Percentiles rank a stretch among this genome's conserved stretches.
phyloP scores from a whole-genome alignment of 1,284 basidiomycete genomes.

The Cystobasidium pallidum region DNA sequence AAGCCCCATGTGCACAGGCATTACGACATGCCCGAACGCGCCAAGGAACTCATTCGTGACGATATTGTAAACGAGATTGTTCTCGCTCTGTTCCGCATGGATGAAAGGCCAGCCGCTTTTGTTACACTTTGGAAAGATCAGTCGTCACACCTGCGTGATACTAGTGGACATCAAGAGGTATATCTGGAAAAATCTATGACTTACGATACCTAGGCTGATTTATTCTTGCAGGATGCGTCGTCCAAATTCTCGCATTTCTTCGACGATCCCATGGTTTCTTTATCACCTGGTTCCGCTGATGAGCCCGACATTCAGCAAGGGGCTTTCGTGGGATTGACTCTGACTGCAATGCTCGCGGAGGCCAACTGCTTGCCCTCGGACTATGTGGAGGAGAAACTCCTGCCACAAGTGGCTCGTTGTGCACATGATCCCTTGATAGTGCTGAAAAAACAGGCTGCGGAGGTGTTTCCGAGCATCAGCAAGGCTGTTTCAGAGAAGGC shows the following conservation, averaged over 20 bases:
- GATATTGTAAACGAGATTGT: constrained; percentile 32
- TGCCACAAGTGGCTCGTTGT: not conserved
- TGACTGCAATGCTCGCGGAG: constrained; percentile 21
- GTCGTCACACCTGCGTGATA: not conserved
- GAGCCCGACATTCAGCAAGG: constrained; percentile 28
- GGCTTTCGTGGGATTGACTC: constrained; percentile 22
- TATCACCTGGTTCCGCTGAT: constrained; percentile 1
- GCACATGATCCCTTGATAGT: constrained; percentile 15
- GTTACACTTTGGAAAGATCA: constrained; percentile 6
- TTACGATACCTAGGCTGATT: not conserved
- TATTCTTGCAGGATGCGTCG: constrained; percentile 16
- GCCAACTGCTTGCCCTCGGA: constrained; percentile 2
- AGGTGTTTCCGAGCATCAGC: constrained; percentile 11
- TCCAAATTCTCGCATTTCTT: constrained; percentile 36
- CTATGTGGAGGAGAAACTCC: not conserved
- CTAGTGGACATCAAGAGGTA: not conserved
- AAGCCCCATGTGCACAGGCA: constrained; percentile 1
- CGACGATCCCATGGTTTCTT: constrained; percentile 22
- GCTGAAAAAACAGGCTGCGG: constrained; percentile 21
- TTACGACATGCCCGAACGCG: constrained; percentile 15
- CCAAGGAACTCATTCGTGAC: constrained; percentile 4
- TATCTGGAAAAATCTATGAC: not conserved
- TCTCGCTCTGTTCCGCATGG: constrained; percentile 9
- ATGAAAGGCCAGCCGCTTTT: constrained; percentile 10
- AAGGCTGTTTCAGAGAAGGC: not conserved